Base-by-base conservation (phyloP, 1,284 basidiomycete genomes). In the Cutaneotrichosporon arboriforme region DNA sequence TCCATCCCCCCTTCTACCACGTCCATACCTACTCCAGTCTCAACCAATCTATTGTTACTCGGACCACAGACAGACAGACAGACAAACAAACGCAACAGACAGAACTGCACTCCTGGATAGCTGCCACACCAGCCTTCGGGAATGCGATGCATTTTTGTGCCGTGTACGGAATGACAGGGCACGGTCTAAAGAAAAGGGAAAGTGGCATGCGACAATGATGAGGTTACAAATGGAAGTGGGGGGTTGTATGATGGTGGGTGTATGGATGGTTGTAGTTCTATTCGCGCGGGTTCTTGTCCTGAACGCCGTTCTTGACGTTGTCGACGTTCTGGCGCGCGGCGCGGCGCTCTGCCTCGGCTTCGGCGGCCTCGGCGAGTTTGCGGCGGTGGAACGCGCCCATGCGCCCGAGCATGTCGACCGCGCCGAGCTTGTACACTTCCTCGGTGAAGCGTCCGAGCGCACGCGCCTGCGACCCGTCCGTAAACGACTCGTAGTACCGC, bases 381-480 rank as follows among this genome's bases (percentile, higher is more conserved):
- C 35, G 33, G 34, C 23, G 34, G 17, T 18, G 20, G 40, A 44
- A 41, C 31, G 34, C 26, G 10, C n/a, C 34, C 15, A 69, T 58
- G 48, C 64, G 64, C 12, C 50, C 61, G 15, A 65, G 21, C 46
- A 70, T 58, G 26, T 60, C 49, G 8, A 59, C 15, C 4, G 65
- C 67, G 1, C 63, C 64, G 10, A 64, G 63, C 15, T 53, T 45
- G 18, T 52, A 21, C 8, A 64, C 46, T 26, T 66, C 59, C 18
- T 59, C 42, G n/a, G 38, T 39, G 37, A 52, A 39, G 37, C 51
- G 45, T 12, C 20, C 13, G 9, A 52, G 22, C 12, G 41, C 49
- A 5, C 49, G 49, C 35, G 34, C 46, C 53, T 73, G 71, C 8
- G 60, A 46, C 13, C 71, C 70, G 49, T 70, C 65, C 17, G 54